phyloP scores from a whole-genome alignment of 345 rosid species.

The Salix exigua region DNA sequence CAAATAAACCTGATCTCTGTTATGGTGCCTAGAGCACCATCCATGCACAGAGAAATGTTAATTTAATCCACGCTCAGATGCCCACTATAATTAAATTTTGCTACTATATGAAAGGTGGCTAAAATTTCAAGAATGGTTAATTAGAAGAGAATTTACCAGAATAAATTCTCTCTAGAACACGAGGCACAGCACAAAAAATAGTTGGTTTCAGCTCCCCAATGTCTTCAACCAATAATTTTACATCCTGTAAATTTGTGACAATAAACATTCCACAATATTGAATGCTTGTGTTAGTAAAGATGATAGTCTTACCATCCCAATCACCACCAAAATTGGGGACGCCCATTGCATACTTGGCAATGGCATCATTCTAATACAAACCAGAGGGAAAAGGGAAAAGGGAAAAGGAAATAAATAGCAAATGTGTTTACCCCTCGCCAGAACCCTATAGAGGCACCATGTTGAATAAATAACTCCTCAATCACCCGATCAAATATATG shows the following conservation, averaged over 20 bases:
- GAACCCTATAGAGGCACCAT: constrained; percentile 84
- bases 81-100: background rate
- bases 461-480: constrained; percentile 72
- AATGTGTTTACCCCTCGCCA: constrained; percentile 83
- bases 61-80: background rate
- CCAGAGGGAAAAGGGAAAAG: background rate
- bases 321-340: background rate
- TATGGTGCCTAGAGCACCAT: background rate
- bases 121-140: background rate
- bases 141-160: constrained; percentile 40
- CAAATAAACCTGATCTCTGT: background rate
- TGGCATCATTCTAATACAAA: background rate
- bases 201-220: constrained; percentile 84
- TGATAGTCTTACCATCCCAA: background rate
- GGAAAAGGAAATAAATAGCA: background rate
- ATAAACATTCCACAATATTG: constrained; percentile 6
- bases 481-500: constrained; percentile 92
- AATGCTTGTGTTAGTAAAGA: constrained; percentile 5
- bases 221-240: constrained; percentile 81
- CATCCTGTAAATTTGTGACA: constrained; percentile 53
- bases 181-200: constrained; percentile 96
- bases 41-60: background rate
- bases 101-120: background rate
- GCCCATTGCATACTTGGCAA: background rate
- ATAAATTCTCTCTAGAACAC: constrained; percentile 82